These are phyloP conservation scores for Alternaria sp. DNA, from an alignment of 2,329 filamentous ascomycete species.

Conservation along the genomic window DNA sequence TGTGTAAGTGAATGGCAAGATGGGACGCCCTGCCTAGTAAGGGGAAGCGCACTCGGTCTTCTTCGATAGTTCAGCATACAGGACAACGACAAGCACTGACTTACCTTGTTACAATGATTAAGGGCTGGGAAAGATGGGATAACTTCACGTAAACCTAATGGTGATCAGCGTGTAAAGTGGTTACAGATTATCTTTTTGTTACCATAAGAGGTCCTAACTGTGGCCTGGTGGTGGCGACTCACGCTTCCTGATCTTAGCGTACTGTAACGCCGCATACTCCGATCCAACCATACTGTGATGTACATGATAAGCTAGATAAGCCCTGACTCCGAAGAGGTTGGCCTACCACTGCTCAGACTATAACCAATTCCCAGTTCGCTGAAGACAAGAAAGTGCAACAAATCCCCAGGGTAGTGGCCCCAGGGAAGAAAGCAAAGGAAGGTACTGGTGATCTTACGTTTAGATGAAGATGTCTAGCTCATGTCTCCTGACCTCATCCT, in stretches of 20 bases:
- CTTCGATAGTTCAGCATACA: slow-evolving; percentile 21
- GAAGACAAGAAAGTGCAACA: slow-evolving; percentile 12
- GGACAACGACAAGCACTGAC: slow-evolving; percentile 16
- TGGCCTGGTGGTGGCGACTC: slow-evolving; percentile 10
- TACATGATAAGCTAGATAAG: slow-evolving; percentile 23
- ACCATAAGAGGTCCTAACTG: slow-evolving; percentile 28
- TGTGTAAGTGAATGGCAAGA: background rate
- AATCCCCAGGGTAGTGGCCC: slow-evolving; percentile 7
- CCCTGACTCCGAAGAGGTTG: slow-evolving; percentile 5
- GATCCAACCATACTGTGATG: slow-evolving; percentile 20
- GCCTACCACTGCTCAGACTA: slow-evolving; percentile 14
- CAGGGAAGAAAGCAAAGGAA: slow-evolving; percentile 2
- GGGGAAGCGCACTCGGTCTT: background rate
- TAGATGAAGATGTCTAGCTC: slow-evolving; percentile 86
- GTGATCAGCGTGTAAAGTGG: slow-evolving; percentile 34
- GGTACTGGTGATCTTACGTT: slow-evolving; percentile 33
- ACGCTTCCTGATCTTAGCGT: slow-evolving; percentile 11
- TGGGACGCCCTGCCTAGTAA: background rate
- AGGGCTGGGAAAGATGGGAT: slow-evolving; percentile 1
- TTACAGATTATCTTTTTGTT: slow-evolving; percentile 35
- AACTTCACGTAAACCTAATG: slow-evolving; percentile 29
- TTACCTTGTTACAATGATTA: slow-evolving; percentile 21
- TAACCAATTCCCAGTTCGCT: slow-evolving; percentile 9
- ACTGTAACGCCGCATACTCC: slow-evolving; percentile 21
- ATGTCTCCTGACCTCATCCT: slow-evolving; percentile 78